phyloP scores from a whole-genome alignment of 768 basidiomycete genomes.

The Naganishia antarctica region DNA sequence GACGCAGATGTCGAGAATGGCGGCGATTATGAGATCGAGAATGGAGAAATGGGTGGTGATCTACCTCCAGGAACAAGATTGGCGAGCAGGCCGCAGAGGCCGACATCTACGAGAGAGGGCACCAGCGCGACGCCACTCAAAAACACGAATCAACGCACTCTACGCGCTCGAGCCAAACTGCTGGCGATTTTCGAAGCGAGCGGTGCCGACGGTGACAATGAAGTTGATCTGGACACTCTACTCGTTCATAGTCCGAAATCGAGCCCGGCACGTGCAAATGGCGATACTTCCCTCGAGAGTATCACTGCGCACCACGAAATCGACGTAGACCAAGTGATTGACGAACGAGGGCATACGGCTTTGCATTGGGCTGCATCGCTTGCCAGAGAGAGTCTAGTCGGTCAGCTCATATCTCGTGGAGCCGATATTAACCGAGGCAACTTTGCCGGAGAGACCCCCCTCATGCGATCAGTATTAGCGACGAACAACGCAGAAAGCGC shows the following conservation, averaged over 20 bases:
- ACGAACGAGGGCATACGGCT: slow-evolving; percentile 90
- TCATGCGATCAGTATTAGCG: slow-evolving; percentile 84
- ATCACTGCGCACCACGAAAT: slow-evolving; percentile 32
- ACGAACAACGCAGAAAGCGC: slow-evolving; percentile 78
- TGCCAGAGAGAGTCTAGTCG: slow-evolving; percentile 63
- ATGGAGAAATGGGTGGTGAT: slow-evolving; percentile 1
- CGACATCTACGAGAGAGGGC: slow-evolving; percentile 32
- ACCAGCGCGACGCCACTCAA: slow-evolving; percentile 23
- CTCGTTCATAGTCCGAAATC: slow-evolving; percentile 14
- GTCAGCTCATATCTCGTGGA: slow-evolving; percentile 66
- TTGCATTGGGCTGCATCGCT: slow-evolving; percentile 88
- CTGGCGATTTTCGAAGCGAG: slow-evolving; percentile 44
- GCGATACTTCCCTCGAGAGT: slow-evolving; percentile 34
- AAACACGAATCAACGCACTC: neutral
- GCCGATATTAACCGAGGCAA: slow-evolving; percentile 90
- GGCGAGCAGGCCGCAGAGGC: slow-evolving; percentile 40
- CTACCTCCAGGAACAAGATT: slow-evolving; percentile 39
- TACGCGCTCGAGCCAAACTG: slow-evolving; percentile 34
- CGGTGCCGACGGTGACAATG: slow-evolving; percentile 15
- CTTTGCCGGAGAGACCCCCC: slow-evolving; percentile 85
- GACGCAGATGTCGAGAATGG: slow-evolving; percentile 32
- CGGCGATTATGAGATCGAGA: slow-evolving; percentile 32
- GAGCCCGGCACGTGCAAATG: slow-evolving; percentile 23
- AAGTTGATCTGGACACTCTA: slow-evolving; percentile 34
- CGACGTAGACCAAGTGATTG: slow-evolving; percentile 82